Conservation (phyloP, 2,329 filamentous ascomycete genomes). For the Elsinoe batatas region DNA sequence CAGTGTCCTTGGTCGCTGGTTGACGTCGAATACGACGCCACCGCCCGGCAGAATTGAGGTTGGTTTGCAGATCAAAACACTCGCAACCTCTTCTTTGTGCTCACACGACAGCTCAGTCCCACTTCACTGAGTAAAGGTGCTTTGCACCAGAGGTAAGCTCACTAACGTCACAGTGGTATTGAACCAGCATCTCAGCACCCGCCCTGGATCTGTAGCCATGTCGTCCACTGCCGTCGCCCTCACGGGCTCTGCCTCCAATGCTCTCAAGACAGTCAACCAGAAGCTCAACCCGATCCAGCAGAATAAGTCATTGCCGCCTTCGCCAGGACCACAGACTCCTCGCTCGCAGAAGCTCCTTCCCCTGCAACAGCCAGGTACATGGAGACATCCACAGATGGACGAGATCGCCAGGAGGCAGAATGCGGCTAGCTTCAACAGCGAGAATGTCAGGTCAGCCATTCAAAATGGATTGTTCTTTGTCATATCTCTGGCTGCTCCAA, state of each 20-base stretch:
- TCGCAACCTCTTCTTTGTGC: neutral
- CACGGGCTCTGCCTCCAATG: conserved; percentile 7
- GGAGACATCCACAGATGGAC: conserved; percentile 79
- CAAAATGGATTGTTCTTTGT: conserved; percentile 55
- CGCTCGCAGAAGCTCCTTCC: neutral
- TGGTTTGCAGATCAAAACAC: conserved; percentile 13
- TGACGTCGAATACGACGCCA: neutral
- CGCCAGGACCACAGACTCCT: neutral
- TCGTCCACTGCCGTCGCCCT: conserved; percentile 1
- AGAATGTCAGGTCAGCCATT: conserved; percentile 60
- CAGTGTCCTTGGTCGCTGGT: neutral
- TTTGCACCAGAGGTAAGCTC: neutral
- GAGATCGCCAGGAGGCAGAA: conserved; percentile 79
- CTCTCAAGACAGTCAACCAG: conserved; percentile 9
- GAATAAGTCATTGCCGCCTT: neutral
- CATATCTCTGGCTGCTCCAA: conserved; percentile 37
- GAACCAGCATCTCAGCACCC: neutral
- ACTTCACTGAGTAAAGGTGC: neutral
- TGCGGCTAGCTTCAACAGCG: conserved; percentile 66
- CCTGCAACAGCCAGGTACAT: conserved; percentile 50
- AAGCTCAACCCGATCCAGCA: neutral
- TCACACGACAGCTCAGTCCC: neutral
- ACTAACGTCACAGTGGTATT: neutral
- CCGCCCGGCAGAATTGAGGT: conserved; percentile 8
- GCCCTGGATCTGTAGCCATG: neutral